phyloP scores from a whole-genome alignment of 805 yeast genomes.

The Ogataea henricii region DNA sequence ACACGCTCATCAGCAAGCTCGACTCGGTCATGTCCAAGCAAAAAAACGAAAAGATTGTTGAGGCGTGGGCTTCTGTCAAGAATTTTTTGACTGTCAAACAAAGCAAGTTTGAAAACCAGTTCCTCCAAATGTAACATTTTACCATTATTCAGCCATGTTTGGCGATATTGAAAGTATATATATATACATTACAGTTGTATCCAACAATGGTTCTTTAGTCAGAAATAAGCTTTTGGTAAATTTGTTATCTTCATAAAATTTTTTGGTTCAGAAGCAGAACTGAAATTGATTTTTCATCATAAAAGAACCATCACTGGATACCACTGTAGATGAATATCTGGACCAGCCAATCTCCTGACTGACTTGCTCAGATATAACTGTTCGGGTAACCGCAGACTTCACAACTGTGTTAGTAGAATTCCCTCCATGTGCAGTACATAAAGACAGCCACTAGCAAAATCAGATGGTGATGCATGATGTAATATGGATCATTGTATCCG shows the following conservation, averaged over 20 bases:
- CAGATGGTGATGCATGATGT: constrained; percentile 99
- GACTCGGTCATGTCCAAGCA: constrained; percentile 44
- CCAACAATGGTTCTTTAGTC: constrained; percentile 6
- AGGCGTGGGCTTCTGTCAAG: constrained; percentile 42
- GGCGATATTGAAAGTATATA: background rate
- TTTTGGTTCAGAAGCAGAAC: constrained; percentile 96
- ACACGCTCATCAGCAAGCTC: constrained; percentile 41
- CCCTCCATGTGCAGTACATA: background rate
- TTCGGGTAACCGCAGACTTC: background rate
- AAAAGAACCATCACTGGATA: constrained; percentile 20
- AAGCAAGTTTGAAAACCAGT: constrained; percentile 34
- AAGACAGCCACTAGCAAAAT: constrained; percentile 29
- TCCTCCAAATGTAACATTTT: constrained; percentile 10
- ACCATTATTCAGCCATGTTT: background rate
- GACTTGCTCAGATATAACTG: constrained; percentile 6
- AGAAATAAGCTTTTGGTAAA: constrained; percentile 56
- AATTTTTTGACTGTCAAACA: constrained; percentile 45
- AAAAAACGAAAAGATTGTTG: constrained; percentile 47
- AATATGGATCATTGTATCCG: constrained; percentile 68
- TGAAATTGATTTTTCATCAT: constrained; percentile 75
- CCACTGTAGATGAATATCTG: constrained; percentile 8
- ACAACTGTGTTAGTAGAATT: background rate
- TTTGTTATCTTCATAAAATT: constrained; percentile 71
- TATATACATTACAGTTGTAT: background rate
- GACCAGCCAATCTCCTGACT: constrained; percentile 12